phyloP scores from a whole-genome alignment of 169 alveolate genomes.

The Plasmodium gaboni region DNA sequence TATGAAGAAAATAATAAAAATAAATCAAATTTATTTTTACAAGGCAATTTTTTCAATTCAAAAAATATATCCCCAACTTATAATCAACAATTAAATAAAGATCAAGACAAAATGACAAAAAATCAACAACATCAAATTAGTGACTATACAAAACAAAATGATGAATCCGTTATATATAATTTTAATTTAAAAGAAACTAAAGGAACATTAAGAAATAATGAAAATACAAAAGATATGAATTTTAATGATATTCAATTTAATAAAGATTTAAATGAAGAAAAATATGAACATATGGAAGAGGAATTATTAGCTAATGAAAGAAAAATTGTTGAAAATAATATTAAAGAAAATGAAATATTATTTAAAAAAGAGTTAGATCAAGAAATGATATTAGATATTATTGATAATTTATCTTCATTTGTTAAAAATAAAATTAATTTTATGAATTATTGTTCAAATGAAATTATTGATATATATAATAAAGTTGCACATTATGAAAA shows the following conservation, averaged over 20 bases:
- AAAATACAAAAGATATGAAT: slow-evolving; percentile 50
- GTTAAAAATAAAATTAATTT: slow-evolving; percentile 77
- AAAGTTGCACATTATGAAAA: slow-evolving; percentile 75
- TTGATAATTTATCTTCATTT: slow-evolving; percentile 73
- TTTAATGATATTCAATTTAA: slow-evolving; percentile 44
- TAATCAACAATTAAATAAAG: background rate
- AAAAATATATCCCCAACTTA: background rate
- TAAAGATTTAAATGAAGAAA: slow-evolving; percentile 19
- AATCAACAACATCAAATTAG: background rate
- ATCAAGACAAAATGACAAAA: background rate
- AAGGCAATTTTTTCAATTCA: background rate
- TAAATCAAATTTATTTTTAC: slow-evolving; percentile 3
- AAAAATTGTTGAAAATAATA: slow-evolving; percentile 56
- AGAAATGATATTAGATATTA: slow-evolving; percentile 71
- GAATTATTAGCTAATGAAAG: slow-evolving; percentile 57
- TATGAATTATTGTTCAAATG: slow-evolving; percentile 77
- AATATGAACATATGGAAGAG: slow-evolving; percentile 27
- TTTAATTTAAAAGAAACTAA: slow-evolving; percentile 67
- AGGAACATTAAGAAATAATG: slow-evolving; percentile 70
- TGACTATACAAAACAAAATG: slow-evolving; percentile 4
- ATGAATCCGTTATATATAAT: slow-evolving; percentile 16
- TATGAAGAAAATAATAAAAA: slow-evolving; percentile 24
- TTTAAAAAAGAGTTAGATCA: slow-evolving; percentile 67
- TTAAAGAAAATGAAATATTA: slow-evolving; percentile 51
- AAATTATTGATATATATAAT: slow-evolving; percentile 69